These are phyloP conservation scores for Aspergillus costaricaensis DNA, from an alignment of 2,329 filamentous ascomycete genomes.

Conservation along the genomic window DNA sequence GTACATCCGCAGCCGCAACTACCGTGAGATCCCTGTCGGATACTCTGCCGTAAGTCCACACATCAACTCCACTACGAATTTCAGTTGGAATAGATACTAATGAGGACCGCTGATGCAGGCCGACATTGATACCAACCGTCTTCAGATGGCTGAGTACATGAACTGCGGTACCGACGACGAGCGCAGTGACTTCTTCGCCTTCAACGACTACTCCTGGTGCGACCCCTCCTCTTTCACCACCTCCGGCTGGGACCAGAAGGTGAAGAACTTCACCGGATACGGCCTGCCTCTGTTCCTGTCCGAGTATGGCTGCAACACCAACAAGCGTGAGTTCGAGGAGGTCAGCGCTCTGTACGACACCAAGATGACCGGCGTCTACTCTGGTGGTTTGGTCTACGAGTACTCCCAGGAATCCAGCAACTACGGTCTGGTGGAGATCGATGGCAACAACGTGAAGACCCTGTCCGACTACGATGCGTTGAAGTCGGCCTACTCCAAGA, in stretches of 20 bases:
- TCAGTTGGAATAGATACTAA: background rate
- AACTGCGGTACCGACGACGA: slow-evolving; percentile 85
- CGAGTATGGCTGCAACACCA: slow-evolving; percentile 87
- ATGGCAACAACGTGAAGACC: slow-evolving; percentile 57
- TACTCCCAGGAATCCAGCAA: slow-evolving; percentile 82
- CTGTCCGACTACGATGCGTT: slow-evolving; percentile 64
- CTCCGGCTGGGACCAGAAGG: slow-evolving; percentile 85
- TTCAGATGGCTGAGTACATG: slow-evolving; percentile 86
- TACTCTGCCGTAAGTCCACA: slow-evolving; percentile 57
- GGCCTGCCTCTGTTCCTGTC: slow-evolving; percentile 91
- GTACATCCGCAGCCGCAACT: slow-evolving; percentile 64
- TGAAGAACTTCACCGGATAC: slow-evolving; percentile 82
- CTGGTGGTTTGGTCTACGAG: slow-evolving; percentile 94
- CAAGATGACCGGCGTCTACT: slow-evolving; percentile 88
- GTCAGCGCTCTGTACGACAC: slow-evolving; percentile 74
- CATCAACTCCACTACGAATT: background rate
- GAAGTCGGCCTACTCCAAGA: slow-evolving; percentile 53
- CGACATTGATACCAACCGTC: slow-evolving; percentile 81
- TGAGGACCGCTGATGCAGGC: slow-evolving; percentile 47
- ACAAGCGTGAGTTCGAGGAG: slow-evolving; percentile 79
- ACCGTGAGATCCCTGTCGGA: slow-evolving; percentile 71
- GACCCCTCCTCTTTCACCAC: slow-evolving; percentile 74
- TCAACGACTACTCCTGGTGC: slow-evolving; percentile 81
- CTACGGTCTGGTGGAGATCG: slow-evolving; percentile 76
- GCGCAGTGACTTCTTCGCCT: slow-evolving; percentile 83